Evolutionary conservation across 306 rosid species (phyloP), one percentile per base, ranked within the genome.

Genomic region (Mimosa pudica): DNA sequence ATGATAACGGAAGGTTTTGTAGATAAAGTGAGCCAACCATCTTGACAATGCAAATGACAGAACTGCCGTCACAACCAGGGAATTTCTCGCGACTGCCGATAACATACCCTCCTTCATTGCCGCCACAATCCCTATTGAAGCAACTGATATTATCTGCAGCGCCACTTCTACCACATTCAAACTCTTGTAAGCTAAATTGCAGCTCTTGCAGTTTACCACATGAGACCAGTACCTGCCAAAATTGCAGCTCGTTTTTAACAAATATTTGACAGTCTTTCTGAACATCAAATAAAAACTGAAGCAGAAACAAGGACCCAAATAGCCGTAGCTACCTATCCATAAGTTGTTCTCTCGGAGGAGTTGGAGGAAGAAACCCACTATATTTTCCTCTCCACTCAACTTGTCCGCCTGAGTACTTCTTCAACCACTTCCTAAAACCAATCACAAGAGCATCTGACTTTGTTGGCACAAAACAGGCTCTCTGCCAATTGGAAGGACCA

Each of bases 301-400:
- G 79, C 62, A 35, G 54, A 36, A 51, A 74, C 78, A 65, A 63
- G 16, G 71, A 66, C 64, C 41, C 75, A 62, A 47, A 54, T 63
- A 67, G 20, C 8, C 10, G 14, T 45, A 71, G 74, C 55, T 89
- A 94, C 98, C 98, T 90, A 82, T 92, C 98, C 84, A 95, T 18
- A 42, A 95, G 89, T 77, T 92, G 89, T 76, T 95, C 97, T 85
- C 85, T 92, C 0, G 98, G 92, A 61, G 98, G 97, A 61, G 89
- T 80, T 2, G 92, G 96, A 24, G 97, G 96, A 86, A 91, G 92
- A 73, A 35, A 86, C n/a, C 87, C 94, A n/a, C 71, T 81, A 83
- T 82, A 89, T 77, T 87, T 91, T 82, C 96, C 95, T 85, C 85
- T 87, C 98, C 98, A 95, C 48, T 95, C 92, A 80, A 95, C 94